These are phyloP conservation scores for Plasmodium adleri DNA, from an alignment of 169 alveolate species.

Conservation along the genomic window DNA sequence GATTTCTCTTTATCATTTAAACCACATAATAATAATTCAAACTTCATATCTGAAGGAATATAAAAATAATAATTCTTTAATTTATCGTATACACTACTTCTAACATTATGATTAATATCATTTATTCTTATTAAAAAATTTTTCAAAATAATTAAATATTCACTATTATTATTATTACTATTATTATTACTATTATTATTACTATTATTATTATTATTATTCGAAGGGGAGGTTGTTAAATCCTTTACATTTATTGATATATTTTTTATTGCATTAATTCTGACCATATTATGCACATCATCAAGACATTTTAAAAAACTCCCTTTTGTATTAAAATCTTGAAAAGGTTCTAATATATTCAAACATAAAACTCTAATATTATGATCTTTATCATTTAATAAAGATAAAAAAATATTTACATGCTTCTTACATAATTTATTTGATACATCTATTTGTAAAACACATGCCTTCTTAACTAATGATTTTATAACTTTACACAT, in stretches of 20 bases:
- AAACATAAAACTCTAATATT: slow-evolving; percentile 63
- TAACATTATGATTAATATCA: slow-evolving; percentile 56
- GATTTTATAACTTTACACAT: slow-evolving; percentile 70
- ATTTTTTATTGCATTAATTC: slow-evolving; percentile 60
- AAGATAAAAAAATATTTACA: slow-evolving; percentile 76
- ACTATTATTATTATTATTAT: background rate
- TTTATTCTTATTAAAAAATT: slow-evolving; percentile 42
- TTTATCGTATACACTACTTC: slow-evolving; percentile 71
- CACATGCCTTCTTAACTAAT: slow-evolving; percentile 77
- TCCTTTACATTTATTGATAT: slow-evolving; percentile 42
- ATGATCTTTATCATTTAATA: slow-evolving; percentile 78
- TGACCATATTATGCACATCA: slow-evolving; percentile 54
- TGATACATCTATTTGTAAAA: slow-evolving; percentile 80
- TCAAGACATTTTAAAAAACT: slow-evolving; percentile 63
- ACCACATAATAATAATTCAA: slow-evolving; percentile 67
- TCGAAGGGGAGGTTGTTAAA: too few relatives aligned
- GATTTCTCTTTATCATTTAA: slow-evolving; percentile 67
- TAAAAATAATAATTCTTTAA: slow-evolving; percentile 45
- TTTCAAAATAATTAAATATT: slow-evolving; percentile 38
- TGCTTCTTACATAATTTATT: slow-evolving; percentile 77
- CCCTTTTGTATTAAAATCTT: slow-evolving; percentile 52
- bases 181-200: background rate
- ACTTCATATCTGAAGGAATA: slow-evolving; percentile 70
- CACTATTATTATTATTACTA: slow-evolving; percentile 22
- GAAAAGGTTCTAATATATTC: slow-evolving; percentile 76